Evolutionary conservation across 441 rosid genomes (phyloP), one percentile per base, ranked within the genome.

Genomic region (Syzygium syzygioides): DNA sequence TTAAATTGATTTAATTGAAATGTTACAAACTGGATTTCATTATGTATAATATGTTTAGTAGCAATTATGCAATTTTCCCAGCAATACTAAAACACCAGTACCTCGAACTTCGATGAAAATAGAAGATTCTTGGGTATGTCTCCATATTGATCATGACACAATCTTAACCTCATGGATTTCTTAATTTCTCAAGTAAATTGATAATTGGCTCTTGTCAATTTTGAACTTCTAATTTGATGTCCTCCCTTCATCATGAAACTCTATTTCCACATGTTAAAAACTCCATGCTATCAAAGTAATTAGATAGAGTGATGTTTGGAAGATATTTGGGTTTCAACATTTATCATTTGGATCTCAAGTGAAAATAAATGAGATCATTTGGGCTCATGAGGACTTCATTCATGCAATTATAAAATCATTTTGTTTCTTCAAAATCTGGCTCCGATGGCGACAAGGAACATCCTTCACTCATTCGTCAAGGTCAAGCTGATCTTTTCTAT

Each of bases 31-130:
- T 10, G 1, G 3, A 59, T 59, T 59, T 1, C 14, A 25, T 25
- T 59, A 2, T 4, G 0, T 26, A 59, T 2, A 25, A 26, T 26
- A 59, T 11, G 14, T 59, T 59, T 59, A 25, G 4, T 25, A 25
- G 1, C 0, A 0, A 12, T 26, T 59, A 28, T 25, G 30, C 30
- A 59, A 59, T 59, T 26, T 59, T 11, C 64, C 26, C 0, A 11
- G 1, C n/a, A 59, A 59, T 59, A 59, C n/a, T 5, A 10, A 11
- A 59, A 59, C 14, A 11, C 14, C 13, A 4, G 3, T 26, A 11
- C 7, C 64, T 25, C 6, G 6, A 59, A 26, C 48, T 59, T 12
- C 12, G 3, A 59, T 59, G n/a, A 59, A 59, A 26, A 59, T 25
- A 59, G 64, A 59, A 59, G 14, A 59, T 26, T 59, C n/a, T 26